Percentiles rank a stretch among this genome's conserved stretches.
phyloP scores from a whole-genome alignment of 1,139 yeast species.

The Protomyces macrosporus region DNA sequence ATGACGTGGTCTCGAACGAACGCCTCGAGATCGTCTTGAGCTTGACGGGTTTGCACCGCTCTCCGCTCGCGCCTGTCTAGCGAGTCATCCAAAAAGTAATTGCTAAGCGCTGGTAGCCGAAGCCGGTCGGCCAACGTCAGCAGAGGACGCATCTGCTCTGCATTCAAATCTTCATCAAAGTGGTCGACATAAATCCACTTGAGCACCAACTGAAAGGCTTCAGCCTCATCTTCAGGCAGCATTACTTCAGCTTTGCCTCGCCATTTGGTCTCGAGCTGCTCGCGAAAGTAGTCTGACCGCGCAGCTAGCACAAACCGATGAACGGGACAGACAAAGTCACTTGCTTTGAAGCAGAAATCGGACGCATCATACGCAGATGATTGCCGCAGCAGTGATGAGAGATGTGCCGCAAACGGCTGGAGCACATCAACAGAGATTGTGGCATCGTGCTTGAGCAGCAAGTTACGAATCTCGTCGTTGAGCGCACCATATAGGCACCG shows the following conservation, averaged over 20 bases:
- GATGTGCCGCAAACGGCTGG: conserved; percentile 72
- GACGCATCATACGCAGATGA: conserved; percentile 14
- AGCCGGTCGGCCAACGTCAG: conserved; percentile 41
- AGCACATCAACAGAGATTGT: conserved; percentile 61
- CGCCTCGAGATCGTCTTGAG: conserved; percentile 34
- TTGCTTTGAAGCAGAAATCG: neutral
- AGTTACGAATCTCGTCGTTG: conserved; percentile 57
- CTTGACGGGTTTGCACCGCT: conserved; percentile 26
- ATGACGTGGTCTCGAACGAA: conserved; percentile 46
- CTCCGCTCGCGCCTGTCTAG: conserved; percentile 13
- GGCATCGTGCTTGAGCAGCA: conserved; percentile 56
- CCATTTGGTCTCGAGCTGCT: conserved; percentile 34
- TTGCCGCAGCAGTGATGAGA: conserved; percentile 47
- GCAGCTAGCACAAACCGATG: conserved; percentile 44
- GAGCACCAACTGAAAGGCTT: conserved; percentile 43
- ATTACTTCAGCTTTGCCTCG: conserved; percentile 29
- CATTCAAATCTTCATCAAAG: conserved; percentile 39
- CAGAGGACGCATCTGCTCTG: conserved; percentile 38
- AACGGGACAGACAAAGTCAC: conserved; percentile 14
- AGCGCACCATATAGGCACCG: conserved; percentile 75
- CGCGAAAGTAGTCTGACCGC: conserved; percentile 38
- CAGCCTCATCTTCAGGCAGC: conserved; percentile 33
- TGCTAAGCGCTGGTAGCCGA: conserved; percentile 42
- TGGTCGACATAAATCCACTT: conserved; percentile 53
- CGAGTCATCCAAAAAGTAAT: conserved; percentile 30